Conservation (phyloP, 371 early-diverging fungal genomes). For the Ordospora colligata region DNA sequence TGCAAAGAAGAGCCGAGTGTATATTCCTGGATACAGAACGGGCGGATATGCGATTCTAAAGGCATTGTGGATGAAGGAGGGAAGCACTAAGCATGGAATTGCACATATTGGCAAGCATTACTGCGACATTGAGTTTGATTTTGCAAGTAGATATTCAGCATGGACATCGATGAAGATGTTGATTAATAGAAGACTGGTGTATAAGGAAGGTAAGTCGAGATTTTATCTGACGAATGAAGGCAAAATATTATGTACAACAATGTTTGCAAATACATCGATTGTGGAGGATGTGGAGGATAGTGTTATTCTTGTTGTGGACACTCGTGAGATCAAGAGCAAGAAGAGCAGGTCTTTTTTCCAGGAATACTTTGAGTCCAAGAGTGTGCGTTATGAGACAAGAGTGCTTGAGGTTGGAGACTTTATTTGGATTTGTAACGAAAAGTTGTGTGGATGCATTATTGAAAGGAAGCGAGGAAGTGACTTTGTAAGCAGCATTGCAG, state of each 20-base stretch:
- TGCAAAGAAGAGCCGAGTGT: slow-evolving; percentile 46
- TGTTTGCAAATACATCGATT: slow-evolving; percentile 30
- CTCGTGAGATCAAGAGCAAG: slow-evolving; percentile 53
- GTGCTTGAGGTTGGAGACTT: slow-evolving; percentile 58
- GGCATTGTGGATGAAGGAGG: slow-evolving; percentile 63
- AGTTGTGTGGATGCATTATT: slow-evolving; percentile 71
- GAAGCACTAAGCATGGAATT: slow-evolving; percentile 37
- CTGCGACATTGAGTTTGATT: slow-evolving; percentile 34
- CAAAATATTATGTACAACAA: background rate
- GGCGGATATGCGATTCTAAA: slow-evolving; percentile 75
- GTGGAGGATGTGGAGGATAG: background rate
- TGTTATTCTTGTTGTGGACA: slow-evolving; percentile 54
- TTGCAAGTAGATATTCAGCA: slow-evolving; percentile 21
- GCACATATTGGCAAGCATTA: slow-evolving; percentile 20
- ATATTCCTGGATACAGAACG: slow-evolving; percentile 71
- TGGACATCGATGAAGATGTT: slow-evolving; percentile 48
- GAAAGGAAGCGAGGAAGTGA: slow-evolving; percentile 88
- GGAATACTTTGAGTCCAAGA: slow-evolving; percentile 13
- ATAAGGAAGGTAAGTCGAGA: slow-evolving; percentile 35
- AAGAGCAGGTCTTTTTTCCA: slow-evolving; percentile 50
- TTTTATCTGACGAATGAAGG: slow-evolving; percentile 52
- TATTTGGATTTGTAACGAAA: slow-evolving; percentile 63
- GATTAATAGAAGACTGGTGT: slow-evolving; percentile 41
- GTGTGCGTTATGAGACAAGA: slow-evolving; percentile 41
- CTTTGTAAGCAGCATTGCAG: slow-evolving; percentile 74